These are phyloP conservation scores for Hyaloscypha variabilis DNA, from an alignment of 495 filamentous ascomycete genomes.

Conservation along the genomic window DNA sequence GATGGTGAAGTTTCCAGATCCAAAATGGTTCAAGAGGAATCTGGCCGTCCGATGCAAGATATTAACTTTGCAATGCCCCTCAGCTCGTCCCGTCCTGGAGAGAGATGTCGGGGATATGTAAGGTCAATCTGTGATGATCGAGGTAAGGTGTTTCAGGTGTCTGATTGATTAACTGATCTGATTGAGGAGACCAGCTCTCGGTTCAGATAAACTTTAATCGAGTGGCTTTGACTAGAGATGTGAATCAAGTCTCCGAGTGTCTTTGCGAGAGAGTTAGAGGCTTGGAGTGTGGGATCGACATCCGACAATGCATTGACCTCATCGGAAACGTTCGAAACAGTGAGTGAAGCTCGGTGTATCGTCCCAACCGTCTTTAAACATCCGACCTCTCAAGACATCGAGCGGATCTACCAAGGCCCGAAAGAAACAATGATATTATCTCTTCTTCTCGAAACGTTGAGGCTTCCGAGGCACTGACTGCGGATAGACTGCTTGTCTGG, in stretches of 20 bases:
- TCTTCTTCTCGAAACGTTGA: constrained; percentile 29
- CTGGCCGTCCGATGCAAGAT: constrained; percentile 13
- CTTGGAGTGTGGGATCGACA: constrained; percentile 21
- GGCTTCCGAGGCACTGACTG: constrained; percentile 26
- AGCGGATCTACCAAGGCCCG: constrained; percentile 28
- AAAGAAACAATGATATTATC: constrained; percentile 25
- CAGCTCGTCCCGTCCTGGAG: constrained; percentile 17
- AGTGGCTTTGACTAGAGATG: constrained; percentile 29
- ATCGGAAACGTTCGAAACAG: constrained; percentile 33
- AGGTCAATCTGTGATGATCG: constrained; percentile 27
- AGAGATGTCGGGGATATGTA: constrained; percentile 26
- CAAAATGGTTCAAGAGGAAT: not conserved
- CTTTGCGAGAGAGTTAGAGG: constrained; percentile 24
- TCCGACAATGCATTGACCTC: constrained; percentile 35
- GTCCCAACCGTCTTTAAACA: constrained; percentile 26
- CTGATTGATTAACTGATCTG: constrained; percentile 21
- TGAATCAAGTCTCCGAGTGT: constrained; percentile 25
- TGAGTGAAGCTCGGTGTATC: constrained; percentile 31
- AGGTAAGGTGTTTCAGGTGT: constrained; percentile 28
- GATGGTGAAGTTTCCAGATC: not conserved
- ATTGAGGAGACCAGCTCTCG: constrained; percentile 18
- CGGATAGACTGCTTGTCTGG: constrained; percentile 20
- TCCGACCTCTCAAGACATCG: constrained; percentile 26
- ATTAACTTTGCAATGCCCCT: constrained; percentile 17
- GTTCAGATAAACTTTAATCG: constrained; percentile 27